These are phyloP conservation scores for Metschnikowia gelsemii DNA, from an alignment of 805 yeast genomes.

Conservation along the genomic window DNA sequence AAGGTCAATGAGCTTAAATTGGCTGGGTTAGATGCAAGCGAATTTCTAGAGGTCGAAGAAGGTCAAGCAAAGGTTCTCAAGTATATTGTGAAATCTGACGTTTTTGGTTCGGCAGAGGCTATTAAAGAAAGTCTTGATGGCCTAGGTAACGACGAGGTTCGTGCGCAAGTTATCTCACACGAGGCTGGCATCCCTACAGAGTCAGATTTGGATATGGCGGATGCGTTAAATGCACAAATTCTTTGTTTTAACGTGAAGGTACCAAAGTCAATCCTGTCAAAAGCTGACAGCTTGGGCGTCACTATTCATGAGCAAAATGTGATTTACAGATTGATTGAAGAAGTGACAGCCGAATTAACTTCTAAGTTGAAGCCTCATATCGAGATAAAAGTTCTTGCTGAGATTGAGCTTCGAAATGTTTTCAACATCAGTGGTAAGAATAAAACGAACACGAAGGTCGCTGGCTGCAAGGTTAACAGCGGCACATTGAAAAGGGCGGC, in stretches of 20 bases:
- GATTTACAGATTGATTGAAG: constrained; percentile 85
- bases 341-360: constrained; percentile 66
- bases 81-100: constrained; percentile 85
- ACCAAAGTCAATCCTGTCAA: constrained; percentile 58
- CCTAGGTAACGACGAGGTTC: constrained; percentile 86
- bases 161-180: constrained; percentile 62
- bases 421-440: constrained; percentile 64
- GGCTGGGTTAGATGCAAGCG: constrained; percentile 58
- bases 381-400: constrained; percentile 65
- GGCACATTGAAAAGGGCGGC: constrained; percentile 68
- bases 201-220: constrained; percentile 41
- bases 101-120: constrained; percentile 93
- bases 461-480: constrained; percentile 78
- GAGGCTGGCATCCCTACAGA: constrained; percentile 77
- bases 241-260: constrained; percentile 74
- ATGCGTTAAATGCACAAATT: constrained; percentile 57
- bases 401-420: constrained; percentile 65
- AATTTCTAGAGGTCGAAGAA: constrained; percentile 36
- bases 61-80: constrained; percentile 25
- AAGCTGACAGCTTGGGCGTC: constrained; percentile 60
- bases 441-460: constrained; percentile 59
- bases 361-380: constrained; percentile 60
- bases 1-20: constrained; percentile 55
- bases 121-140: constrained; percentile 75
- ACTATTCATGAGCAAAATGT: constrained; percentile 66